Conservation (phyloP, 148 eudicot genomes). For the Chenopodium berlandieri region DNA sequence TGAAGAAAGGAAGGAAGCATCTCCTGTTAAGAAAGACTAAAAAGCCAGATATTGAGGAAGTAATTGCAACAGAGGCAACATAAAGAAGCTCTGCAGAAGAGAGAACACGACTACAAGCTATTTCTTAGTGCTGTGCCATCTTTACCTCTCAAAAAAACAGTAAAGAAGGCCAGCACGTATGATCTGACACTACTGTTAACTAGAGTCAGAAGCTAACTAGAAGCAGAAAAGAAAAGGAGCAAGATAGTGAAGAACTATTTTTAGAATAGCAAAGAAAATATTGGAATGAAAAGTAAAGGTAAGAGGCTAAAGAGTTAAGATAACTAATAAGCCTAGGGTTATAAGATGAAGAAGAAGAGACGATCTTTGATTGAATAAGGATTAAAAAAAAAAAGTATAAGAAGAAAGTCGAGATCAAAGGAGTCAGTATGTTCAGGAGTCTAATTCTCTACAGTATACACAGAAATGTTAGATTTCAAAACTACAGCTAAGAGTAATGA, state of each 20-base stretch:
- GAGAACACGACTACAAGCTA: slow-evolving; percentile 6
- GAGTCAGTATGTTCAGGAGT: slow-evolving; percentile 33
- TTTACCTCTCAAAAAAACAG: slow-evolving; percentile 62
- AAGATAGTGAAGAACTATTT: slow-evolving; percentile 14
- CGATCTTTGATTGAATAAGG: neutral
- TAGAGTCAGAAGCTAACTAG: slow-evolving; percentile 31
- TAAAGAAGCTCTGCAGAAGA: slow-evolving; percentile 23
- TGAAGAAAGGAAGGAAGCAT: slow-evolving; percentile 8
- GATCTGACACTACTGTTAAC: slow-evolving; percentile 26
- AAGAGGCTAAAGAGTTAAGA: neutral
- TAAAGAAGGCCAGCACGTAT: slow-evolving; percentile 35
- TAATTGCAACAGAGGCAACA: slow-evolving; percentile 14
- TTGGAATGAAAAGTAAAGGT: neutral
- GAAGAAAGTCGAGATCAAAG: slow-evolving; percentile 20
- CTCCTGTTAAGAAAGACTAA: slow-evolving; percentile 1
- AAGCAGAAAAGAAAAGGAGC: slow-evolving; percentile 15
- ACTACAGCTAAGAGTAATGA: slow-evolving; percentile 31
- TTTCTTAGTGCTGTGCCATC: slow-evolving; percentile 42
- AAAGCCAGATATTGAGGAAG: slow-evolving; percentile 13
- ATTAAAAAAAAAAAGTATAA: neutral
- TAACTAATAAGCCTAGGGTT: slow-evolving; percentile 6
- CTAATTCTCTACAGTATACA: slow-evolving; percentile 37
- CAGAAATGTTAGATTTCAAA: slow-evolving; percentile 33
- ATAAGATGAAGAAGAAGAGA: neutral
- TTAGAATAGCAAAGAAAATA: slow-evolving; percentile 17